Evolutionary conservation across 257 asterid species (phyloP), one percentile per base, ranked within the genome.

Genomic region (Avicennia marina): DNA sequence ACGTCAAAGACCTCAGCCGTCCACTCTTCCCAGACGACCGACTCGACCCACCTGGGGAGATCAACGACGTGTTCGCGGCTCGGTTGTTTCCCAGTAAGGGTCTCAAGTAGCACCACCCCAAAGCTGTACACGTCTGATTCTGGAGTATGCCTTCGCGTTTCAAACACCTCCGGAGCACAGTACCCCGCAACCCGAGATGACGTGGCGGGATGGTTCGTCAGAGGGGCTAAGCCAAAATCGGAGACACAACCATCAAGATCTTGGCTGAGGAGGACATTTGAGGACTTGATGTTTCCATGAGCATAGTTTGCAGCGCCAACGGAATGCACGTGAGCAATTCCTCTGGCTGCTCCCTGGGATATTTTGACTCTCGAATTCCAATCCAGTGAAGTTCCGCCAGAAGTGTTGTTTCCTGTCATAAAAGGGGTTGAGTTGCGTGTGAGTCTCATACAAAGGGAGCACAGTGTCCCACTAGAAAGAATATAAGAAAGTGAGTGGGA

Each of bases 21-120:
- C 98, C 96, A 90, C 62, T 90, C 98, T 71, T 90, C 98, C 67
- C 95, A 75, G 36, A 90, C 98, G 2, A 90, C 98, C 9, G 98
- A 90, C 63, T 85, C 75, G 5, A 88, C 96, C 98, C 98, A 91
- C 67, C 96, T 74, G 12, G 96, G 96, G 98, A 90, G 95, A 67
- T 87, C 94, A 7, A 81, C 91, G 18, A 77, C 76, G 66, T 85
- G 94, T 6, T 90, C 98, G 0, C 89, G 75, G 7, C 73, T 53
- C 0, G 98, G 94, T 27, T 79, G 95, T 59, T 87, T 91, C 1
- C 98, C 98, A 0, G 98, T 91, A 0, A 91, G 95, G 91, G 87
- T 81, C 79, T 91, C 98, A 0, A 91, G 98, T 1, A 91, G 74
- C 21, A 91, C 41, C 33, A 91, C 98, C 1, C 98, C 96, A 1